Base-by-base conservation (phyloP, 2,329 filamentous ascomycete genomes). In the Calonectria crousiana region DNA sequence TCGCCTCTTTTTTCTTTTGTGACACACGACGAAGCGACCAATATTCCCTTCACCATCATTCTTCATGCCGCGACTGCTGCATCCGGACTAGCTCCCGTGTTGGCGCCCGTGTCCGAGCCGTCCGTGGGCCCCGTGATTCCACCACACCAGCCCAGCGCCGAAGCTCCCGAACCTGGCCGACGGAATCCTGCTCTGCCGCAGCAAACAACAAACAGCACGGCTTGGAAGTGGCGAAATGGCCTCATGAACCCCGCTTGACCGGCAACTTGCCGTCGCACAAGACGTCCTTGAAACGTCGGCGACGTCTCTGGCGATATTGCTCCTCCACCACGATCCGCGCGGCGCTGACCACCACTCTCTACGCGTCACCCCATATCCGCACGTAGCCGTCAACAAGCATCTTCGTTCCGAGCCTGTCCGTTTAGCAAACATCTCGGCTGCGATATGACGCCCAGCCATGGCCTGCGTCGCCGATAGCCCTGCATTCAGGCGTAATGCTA, bases 341-440 rank as follows among this genome's bases (percentile, higher is more conserved):
- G 10, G 69, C 85, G 53, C 84, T 85, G 1, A 75, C 73, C 11
- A 75, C 74, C 36, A 84, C 81, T 66, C 66, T 85, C 56, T 78
- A 79, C 68, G 74, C 82, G 56, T 44, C 85, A 38, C 76, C 84
- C 53, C 78, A 84, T 53, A 75, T 83, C 32, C 52, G 79, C 26
- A 76, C 79, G 10, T 86, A 84, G 78, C 77, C 81, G 6, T 53
- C 73, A n/a, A 86, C 85, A 84, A 86, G 85, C 79, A 76, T 77
- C 56, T 85, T 84, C 74, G 75, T 82, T 67, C 82, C 81, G 4
- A 72, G 74, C 38, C 78, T 80, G 69, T 79, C 75, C 52, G 76
- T 85, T 85, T 71, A 74, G 74, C 65, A 75, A 79, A 58, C 65
- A 70, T 44, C 6, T 16, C 34, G 36, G n/a, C 26, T 75, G 69